Evolutionary conservation across 352 stramenopile genomes (phyloP), one percentile per base, ranked within the genome.

Genomic region (Globisporangium iwayamae): DNA sequence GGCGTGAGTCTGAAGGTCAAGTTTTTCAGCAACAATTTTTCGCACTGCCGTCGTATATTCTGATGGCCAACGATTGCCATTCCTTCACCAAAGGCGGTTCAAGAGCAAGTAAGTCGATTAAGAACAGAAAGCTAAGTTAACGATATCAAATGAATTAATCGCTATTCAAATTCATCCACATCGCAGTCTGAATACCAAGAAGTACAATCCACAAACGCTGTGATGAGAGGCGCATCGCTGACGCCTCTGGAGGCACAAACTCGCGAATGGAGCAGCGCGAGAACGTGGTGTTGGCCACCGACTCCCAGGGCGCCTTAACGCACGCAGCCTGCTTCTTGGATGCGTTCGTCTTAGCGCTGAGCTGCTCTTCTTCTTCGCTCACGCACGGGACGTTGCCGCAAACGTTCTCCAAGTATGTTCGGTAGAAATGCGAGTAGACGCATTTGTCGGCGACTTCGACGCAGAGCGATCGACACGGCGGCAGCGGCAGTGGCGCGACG

Each of bases 401-500:
- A 2, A 90, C 81, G 18, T 88, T 79, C 28, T 85, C 74, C 11
- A 92, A 60, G 54, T 88, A 90, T 6, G 74, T 58, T 10, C 75
- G 71, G 58, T 89, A 92, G 13, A 90, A 81, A 57, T 87, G 76
- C 63, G 77, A 84, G 63, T 89, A 92, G 25, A 92, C 81, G 28
- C 83, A 92, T 43, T 83, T 85, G 67, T 92, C 83, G 30, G 83
- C 81, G 38, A 92, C 81, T 41, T 92, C 81, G 20, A 92, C 83
- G 22, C 81, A 90, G 58, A 92, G 60, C 46, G 81, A 92, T 3
- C 83, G 79, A 18, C 83, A 92, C 30, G 83, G 81, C 4, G 81
- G 83, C 34, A 90, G 53, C 28, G 81, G 81, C 11, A 69, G 43
- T 10, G 57, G 38, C 5, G 55, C 60, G 10, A 56, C 4, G 39